Percentiles rank a stretch among this genome's conserved stretches.
Evolutionary conservation across 2,329 filamentous ascomycete species (phyloP).

Genomic region (Talaromyces albobiverticillius): DNA sequence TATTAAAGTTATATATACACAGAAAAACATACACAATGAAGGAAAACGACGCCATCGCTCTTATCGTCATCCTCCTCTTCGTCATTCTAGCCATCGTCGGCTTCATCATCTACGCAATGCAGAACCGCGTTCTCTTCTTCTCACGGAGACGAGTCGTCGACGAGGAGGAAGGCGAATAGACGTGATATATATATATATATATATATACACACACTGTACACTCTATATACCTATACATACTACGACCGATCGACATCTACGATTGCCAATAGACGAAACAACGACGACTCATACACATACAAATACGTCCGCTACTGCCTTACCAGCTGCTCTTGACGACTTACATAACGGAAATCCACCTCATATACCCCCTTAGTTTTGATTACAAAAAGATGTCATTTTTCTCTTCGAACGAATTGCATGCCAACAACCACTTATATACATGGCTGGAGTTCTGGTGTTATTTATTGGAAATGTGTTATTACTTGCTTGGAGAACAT

Average conservation of each 20-base stretch:
- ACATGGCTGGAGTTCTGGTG: neutral
- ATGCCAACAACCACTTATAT: neutral
- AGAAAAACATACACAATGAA: constrained; percentile 19
- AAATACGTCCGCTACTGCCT: neutral
- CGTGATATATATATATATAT: neutral
- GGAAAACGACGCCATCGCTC: constrained; percentile 47
- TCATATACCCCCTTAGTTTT: neutral
- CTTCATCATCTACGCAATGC: constrained; percentile 34
- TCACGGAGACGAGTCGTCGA: constrained; percentile 27
- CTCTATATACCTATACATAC: neutral
- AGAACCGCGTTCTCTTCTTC: constrained; percentile 30
- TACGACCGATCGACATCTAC: neutral
- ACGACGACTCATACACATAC: neutral
- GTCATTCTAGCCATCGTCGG: constrained; percentile 44
- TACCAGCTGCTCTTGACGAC: neutral
- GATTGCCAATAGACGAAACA: neutral
- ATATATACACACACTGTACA: neutral
- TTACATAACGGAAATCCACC: too few relatives aligned
- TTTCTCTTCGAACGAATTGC: neutral
- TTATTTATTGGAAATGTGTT: neutral
- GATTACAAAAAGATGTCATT: neutral
- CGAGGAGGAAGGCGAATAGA: constrained; percentile 20
- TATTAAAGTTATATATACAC: neutral
- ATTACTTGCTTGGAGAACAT: neutral
- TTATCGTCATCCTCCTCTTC: constrained; percentile 51